Evolutionary conservation across 2,329 filamentous ascomycete genomes (phyloP), one percentile per base, ranked within the genome.

Genomic region (Monosporascus cannonballus): DNA sequence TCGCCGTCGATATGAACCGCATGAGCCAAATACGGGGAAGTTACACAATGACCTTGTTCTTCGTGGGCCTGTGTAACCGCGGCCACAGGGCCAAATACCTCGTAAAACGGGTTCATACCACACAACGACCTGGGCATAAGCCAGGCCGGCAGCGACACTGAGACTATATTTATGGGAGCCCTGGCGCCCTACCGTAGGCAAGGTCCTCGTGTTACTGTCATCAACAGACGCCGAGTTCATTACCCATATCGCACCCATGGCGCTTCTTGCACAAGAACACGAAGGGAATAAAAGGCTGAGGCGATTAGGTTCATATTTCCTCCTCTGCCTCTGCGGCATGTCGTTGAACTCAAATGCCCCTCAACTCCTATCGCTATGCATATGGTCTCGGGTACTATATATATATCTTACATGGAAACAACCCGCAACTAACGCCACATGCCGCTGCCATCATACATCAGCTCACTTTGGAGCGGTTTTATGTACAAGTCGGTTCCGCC

Each of bases 341-440:
- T 49, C 46, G 20, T 47, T 34, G 49, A 54, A 37, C 50, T 39
- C 39, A 56, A 50, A 42, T 24, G 24, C 49, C 57, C 51, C 39
- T 55, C 54, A 56, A 65, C 59, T 56, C 56, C 57, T 20, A 50
- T 36, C 54, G 56, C 56, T 64, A 61, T 65, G 63, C 61, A 64
- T 55, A 47, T 56, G 52, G 57, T 57, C 55, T 50, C 41, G 46
- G 54, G 56, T 18, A 53, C 56, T 59, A 62, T 59, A 62, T 59
- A 62, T 62, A 62, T 62, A 62, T 61, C 51, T 50, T 60, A 55
- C 57, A 62, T 54, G 44, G 48, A 51, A 51, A 51, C 37, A 38
- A 52, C 55, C 36, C 47, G 34, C 36, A 34, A 51, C 55, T 47
- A 53, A 48, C 51, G 38, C 49, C 51, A 45, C 38, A 44, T 39